Conservation (phyloP, 2,329 filamentous ascomycete genomes). For the Cadophora luteo-olivacea region DNA sequence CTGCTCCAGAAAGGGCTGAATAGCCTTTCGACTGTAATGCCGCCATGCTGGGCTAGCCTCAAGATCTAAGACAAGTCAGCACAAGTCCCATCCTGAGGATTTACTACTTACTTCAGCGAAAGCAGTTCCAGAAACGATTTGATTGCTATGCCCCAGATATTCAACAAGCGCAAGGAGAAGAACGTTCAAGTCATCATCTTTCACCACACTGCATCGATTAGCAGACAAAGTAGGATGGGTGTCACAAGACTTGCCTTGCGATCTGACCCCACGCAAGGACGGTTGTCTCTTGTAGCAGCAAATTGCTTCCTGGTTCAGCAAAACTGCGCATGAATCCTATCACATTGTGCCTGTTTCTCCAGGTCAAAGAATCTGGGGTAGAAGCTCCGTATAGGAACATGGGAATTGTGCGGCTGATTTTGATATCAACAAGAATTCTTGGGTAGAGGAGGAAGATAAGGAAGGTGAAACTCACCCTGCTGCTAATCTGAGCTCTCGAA, state of each 20-base stretch:
- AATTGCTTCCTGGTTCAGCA: constrained; percentile 70
- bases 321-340: constrained; percentile 75
- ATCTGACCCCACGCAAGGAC: constrained; percentile 88
- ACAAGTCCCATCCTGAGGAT: not conserved
- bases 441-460: constrained; percentile 17
- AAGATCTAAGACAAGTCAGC: constrained; percentile 58
- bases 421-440: constrained; percentile 30
- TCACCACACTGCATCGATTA: constrained; percentile 60
- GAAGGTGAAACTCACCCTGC: constrained; percentile 67
- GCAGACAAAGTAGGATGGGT: not conserved
- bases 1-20: constrained; percentile 90
- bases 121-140: constrained; percentile 78
- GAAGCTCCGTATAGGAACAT: constrained; percentile 63
- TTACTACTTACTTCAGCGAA: constrained; percentile 74
- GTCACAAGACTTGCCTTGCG: constrained; percentile 61
- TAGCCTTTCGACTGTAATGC: constrained; percentile 68
- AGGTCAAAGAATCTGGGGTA: constrained; percentile 46
- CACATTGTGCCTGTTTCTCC: constrained; percentile 70
- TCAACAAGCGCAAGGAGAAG: constrained; percentile 84
- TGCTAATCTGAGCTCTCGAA: constrained; percentile 83
- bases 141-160: constrained; percentile 84
- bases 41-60: constrained; percentile 71
- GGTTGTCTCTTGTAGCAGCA: constrained; percentile 79
- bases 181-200: constrained; percentile 85
- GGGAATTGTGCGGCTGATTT: constrained; percentile 64